Evolutionary conservation across 768 basidiomycete species (phyloP).

Genomic region (Mycena vulgaris): DNA sequence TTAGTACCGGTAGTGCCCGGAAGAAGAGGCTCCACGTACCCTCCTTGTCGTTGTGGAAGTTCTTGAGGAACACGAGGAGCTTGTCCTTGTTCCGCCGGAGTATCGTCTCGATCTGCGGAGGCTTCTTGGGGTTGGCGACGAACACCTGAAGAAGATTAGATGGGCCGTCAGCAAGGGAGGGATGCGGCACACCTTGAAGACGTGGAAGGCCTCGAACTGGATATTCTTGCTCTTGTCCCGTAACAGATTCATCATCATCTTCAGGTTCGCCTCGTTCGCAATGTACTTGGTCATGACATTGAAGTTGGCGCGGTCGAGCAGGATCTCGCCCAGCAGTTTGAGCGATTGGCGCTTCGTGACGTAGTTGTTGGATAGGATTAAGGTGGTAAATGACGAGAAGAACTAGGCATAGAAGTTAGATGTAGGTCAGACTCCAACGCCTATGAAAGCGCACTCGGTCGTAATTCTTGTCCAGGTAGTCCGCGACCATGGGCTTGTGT

Average conservation of each 20-base stretch:
- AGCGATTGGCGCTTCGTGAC: conserved; percentile 99
- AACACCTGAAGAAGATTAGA: conserved; percentile 75
- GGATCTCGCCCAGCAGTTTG: conserved; percentile 97
- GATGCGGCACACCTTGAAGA: conserved; percentile 88
- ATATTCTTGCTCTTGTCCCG: conserved; percentile 99
- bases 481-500: conserved; percentile 98
- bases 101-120: conserved; percentile 93
- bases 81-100: conserved; percentile 96
- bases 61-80: conserved; percentile 88
- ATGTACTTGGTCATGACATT: conserved; percentile 99
- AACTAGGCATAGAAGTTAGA: conserved; percentile 69
- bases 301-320: conserved; percentile 98
- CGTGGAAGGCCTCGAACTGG: conserved; percentile 99
- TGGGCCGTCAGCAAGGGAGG: neutral
- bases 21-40: conserved; percentile 61
- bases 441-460: conserved; percentile 77
- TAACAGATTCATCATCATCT: conserved; percentile 99
- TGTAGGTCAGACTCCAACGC: too few species aligned
- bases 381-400: conserved; percentile 94
- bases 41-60: conserved; percentile 99
- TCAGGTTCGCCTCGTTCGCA: conserved; percentile 93
- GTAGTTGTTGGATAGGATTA: conserved; percentile 95
- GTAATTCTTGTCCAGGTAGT: conserved; percentile 97
- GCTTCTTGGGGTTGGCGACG: conserved; percentile 99
- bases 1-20: neutral